Evolutionary conservation across 192 early-diverging fungal species (phyloP), one percentile per base, ranked within the genome.

Genomic region (Coemansia sp.): DNA sequence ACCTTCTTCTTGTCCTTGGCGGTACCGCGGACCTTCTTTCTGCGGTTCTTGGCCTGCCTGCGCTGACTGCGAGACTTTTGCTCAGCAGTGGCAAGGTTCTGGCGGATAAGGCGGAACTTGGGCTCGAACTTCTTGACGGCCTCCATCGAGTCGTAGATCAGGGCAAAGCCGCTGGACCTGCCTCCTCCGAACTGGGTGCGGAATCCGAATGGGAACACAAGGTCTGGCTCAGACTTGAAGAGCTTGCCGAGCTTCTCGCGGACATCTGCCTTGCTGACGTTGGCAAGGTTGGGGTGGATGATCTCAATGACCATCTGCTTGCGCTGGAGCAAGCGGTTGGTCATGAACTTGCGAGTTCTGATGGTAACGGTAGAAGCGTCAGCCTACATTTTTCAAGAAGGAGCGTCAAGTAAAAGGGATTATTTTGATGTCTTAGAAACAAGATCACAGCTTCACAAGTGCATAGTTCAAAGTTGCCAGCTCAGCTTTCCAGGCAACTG

Each of bases 1-100:
- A 49, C 38, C 83, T 86, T 86, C 74, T 81, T 81, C 68, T 85
- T 73, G 64, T 83, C 86, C 82, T 89, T 89, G 82, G 84, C 82
- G 83, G 93, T 95, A 82, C 95, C 95, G 75, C 91, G 88, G 88
- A 95, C 85, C 91, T 95, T 99, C 94, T 99, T 99, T 81, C 87
- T 81, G 77, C 97, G 88, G 93, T 98, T 98, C 91, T 96, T 96
- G 81, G 91, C 88, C 83, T 99, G 95, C 93, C 96, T 99, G 78
- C 94, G 91, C 85, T 99, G 97, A 89, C 97, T 99, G 85, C 92
- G 92, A 59, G 93, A 88, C 63, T 85, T 86, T 13, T 61, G 69
- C 19, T 34, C 54, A 45, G 41, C 42, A 78, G 87, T 89, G 74
- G 81, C 72, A 70, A 60, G 73, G 84, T 91, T 86, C 64, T 89